Evolutionary conservation across 225 moss, liverwort and hornwort genomes (phyloP).

Genomic region (Takakia lepidozioides): DNA sequence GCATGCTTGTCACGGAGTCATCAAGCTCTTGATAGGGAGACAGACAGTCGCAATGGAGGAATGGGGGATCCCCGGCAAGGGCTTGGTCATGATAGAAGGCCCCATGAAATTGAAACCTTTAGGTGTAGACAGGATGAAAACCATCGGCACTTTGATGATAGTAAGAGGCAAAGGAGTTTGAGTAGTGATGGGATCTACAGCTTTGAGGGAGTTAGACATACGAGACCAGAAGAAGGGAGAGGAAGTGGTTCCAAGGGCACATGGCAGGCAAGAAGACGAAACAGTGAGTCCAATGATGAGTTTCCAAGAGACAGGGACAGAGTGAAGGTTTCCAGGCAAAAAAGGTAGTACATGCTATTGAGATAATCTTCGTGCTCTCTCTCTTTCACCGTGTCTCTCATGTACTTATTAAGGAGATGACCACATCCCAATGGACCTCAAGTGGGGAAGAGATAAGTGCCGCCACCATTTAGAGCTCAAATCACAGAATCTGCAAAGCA

Average conservation of each 20-base stretch:
- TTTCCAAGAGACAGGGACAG: neutral
- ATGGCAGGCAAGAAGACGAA: neutral
- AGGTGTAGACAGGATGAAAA: slow-evolving; percentile 7
- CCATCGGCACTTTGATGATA: slow-evolving; percentile 13
- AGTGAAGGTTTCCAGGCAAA: neutral
- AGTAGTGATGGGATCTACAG: slow-evolving; percentile 4
- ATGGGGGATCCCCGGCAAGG: neutral
- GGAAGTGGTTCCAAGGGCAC: slow-evolving; percentile 1
- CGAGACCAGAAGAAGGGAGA: slow-evolving; percentile 1
- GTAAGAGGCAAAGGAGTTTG: slow-evolving; percentile 30
- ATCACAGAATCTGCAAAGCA: no score
- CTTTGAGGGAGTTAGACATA: slow-evolving; percentile 13
- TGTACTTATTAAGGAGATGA: no score
- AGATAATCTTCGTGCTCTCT: no score
- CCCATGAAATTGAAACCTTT: neutral
- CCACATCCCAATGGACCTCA: no score
- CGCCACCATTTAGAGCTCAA: no score
- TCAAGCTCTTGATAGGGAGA: neutral
- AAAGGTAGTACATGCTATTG: slow-evolving; percentile 1
- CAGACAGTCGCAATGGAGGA: neutral
- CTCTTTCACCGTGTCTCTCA: no score
- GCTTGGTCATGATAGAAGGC: neutral
- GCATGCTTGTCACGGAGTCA: neutral
- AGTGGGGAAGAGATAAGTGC: no score
- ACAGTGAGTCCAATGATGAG: neutral